phyloP scores from a whole-genome alignment of 805 yeast species.

The Cyberlindnera xylosilytica region DNA sequence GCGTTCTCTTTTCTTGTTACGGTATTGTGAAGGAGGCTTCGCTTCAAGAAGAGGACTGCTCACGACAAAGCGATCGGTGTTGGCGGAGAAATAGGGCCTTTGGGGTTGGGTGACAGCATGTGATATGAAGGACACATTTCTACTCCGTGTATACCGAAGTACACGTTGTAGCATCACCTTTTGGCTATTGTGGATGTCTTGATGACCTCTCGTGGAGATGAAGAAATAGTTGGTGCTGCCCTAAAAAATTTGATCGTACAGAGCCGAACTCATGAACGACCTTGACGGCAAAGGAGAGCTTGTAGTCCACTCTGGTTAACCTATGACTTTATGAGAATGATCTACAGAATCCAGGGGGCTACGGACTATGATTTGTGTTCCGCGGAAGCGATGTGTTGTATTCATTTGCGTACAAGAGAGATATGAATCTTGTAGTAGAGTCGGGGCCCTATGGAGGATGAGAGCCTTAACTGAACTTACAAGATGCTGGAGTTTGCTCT shows the following conservation, averaged over 20 bases:
- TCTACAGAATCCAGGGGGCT: neutral
- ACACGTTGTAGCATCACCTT: neutral
- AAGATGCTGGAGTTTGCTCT: conserved; percentile 14
- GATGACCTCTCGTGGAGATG: neutral
- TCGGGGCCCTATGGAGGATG: conserved; percentile 13
- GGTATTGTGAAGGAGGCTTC: neutral
- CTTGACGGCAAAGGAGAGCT: no score
- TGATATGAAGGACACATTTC: neutral
- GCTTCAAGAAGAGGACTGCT: neutral
- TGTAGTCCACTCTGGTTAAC: no score
- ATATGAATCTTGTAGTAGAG: conserved; percentile 23
- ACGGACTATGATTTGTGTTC: neutral
- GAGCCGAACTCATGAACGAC: no score
- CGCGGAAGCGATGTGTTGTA: no score
- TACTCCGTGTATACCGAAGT: neutral
- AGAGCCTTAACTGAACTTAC: conserved; percentile 22
- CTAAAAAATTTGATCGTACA: conserved; percentile 1
- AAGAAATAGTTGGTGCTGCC: no score
- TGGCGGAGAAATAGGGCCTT: neutral
- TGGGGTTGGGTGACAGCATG: neutral
- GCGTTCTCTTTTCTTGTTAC: conserved; percentile 1
- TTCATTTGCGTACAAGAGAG: no score
- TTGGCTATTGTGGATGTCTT: neutral
- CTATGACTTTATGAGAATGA: no score
- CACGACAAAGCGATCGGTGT: neutral